Base-by-base conservation (phyloP, 2,329 filamentous ascomycete genomes). In the Fusarium humuli region DNA sequence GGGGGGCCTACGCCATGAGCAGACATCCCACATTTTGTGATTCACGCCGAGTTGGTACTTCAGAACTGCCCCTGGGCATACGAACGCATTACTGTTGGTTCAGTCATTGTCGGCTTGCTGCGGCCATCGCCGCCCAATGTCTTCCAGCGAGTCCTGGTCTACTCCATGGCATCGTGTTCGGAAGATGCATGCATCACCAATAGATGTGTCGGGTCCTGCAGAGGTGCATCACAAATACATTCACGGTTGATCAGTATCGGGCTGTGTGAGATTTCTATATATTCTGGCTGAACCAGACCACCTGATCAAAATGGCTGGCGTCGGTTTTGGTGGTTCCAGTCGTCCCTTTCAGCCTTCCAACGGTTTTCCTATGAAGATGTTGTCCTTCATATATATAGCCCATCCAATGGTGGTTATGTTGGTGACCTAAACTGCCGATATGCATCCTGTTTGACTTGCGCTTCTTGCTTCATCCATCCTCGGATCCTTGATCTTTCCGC, bases 251-350 rank as follows among this genome's bases (percentile, higher is more conserved):
- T 74, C 70, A 74, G 67, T 72, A 52, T 68, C 65, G 57, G 63
- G 65, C 60, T 73, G 61, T 67, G 65, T 69, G 75, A 45, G 55
- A 63, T 59, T 66, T 72, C 64, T 75, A 74, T 74, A 70, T 69
- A 72, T 63, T 69, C 70, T 62, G 63, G 56, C 54, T 61, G 60
- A 30, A 47, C 62, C 65, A 65, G 41, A 64, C 67, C 66, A 65
- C 50, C 57, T 73, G 65, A 49, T 56, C 69, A 67, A 71, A 57
- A 65, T 45, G 57, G 59, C 57, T 48, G 54, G 58, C 61, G 56
- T 63, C 59, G 56, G 68, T 57, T 70, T 68, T 55, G 59, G 64
- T 59, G 59, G 57, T 61, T 54, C 65, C 53, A 45, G 47, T 63
- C 56, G 47, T 71, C 61, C 64, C 58, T 64, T 45, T 57, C 53